A percentile compares a stretch with the other conserved stretches of the same genome.
Evolutionary conservation across 2,329 filamentous ascomycete genomes (phyloP).

Genomic region (Pyrenophora graminea): DNA sequence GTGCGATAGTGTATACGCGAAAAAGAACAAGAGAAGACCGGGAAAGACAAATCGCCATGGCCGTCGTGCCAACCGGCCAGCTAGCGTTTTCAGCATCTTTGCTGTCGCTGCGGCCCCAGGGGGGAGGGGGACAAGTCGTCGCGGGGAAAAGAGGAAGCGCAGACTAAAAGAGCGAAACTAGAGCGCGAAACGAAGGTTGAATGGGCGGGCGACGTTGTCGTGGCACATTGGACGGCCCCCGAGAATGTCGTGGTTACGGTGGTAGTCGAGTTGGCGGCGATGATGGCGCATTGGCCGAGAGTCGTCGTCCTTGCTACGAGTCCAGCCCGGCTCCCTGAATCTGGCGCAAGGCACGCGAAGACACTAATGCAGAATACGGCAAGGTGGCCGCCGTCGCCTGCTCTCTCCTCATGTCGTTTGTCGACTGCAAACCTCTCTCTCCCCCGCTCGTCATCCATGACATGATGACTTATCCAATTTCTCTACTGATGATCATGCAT

Average conservation of each 20-base stretch:
- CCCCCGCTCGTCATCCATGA: too few species aligned
- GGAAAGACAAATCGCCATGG: constrained; percentile 41
- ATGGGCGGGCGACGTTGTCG: constrained; percentile 14
- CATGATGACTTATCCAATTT: too few species aligned
- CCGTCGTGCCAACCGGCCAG: constrained; percentile 32
- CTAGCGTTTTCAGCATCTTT: constrained; percentile 34
- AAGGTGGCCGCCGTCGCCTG: constrained; percentile 11
- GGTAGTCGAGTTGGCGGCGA: constrained; percentile 8
- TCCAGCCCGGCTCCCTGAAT: constrained; percentile 18
- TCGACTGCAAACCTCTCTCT: too few species aligned
- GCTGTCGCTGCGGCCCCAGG: constrained; percentile 9
- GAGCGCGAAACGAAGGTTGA: constrained; percentile 1
- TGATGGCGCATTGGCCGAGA: constrained; percentile 11
- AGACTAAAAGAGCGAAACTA: constrained; percentile 1
- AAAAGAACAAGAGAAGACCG: constrained; percentile 39
- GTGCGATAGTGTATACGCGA: constrained; percentile 36
- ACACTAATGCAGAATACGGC: constrained; percentile 6
- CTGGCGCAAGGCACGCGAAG: constrained; percentile 9
- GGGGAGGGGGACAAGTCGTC: constrained; percentile 3
- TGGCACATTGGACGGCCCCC: constrained; percentile 18
- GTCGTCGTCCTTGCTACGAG: constrained; percentile 9
- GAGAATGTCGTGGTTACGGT: constrained; percentile 3
- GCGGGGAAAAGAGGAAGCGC: constrained; percentile 2
- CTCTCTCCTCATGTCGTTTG: not conserved
- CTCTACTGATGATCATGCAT: too few species aligned